Base-by-base conservation (phyloP, 2,329 filamentous ascomycete species). In the Alternaria brassicicola region DNA sequence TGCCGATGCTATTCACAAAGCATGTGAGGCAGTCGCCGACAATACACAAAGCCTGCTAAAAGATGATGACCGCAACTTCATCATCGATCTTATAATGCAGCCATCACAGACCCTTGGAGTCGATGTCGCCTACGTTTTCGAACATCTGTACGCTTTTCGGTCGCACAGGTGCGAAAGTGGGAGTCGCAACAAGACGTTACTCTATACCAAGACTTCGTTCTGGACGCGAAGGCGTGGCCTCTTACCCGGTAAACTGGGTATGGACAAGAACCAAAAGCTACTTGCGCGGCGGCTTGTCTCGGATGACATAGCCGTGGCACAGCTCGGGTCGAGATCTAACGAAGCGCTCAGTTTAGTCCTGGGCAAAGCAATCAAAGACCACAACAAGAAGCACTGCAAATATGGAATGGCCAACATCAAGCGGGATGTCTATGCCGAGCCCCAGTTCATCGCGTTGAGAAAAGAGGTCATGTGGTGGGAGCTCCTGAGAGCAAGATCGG, bases 231-330 rank as follows among this genome's bases (percentile, higher is more conserved):
- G 54, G 2, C 47, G 36, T 6, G 41, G 35, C 5, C 35, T 52
- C 4, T 12, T 52, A 17, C 47, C 46, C 25, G 35, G 25, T 4
- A 47, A 46, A 28, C 13, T 42, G 54, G 30, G 33, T 15, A 21
- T 46, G 7, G 33, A 41, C 2, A 57, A 52, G 26, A 35, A 28
- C n/a, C 47, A 51, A 9, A 52, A 31, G 41, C n/a, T 57, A 3
- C 54, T 57, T 17, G 48, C 54, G 21, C 38, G n/a, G 8, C 41
- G 48, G 12, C 54, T 57, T 9, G 54, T 57, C 12, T 57, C 54
- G 0, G 54, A 57, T 9, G 54, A 52, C 3, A 57, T 57, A 9
- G 49, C 42, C 0, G 31, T 57, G 10, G 33, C 54, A 12, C 47
- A 47, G 15, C 48, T 57, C 7, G 38, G 42, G 3, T 23, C 35